Conservation (phyloP, 2,329 filamentous ascomycete species). For the Sporothrix pseudoabietina region DNA sequence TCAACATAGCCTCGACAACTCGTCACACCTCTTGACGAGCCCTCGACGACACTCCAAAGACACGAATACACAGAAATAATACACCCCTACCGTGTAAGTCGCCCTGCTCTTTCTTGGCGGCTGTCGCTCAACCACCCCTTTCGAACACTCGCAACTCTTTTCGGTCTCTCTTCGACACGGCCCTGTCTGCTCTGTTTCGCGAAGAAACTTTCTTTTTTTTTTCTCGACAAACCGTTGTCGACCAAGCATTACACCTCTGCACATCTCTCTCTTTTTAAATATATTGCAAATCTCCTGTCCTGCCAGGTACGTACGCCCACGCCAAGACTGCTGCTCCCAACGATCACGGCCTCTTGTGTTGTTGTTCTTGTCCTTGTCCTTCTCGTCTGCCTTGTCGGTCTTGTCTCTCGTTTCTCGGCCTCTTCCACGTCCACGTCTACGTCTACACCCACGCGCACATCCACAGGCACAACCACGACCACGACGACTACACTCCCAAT, state of each 20-base stretch:
- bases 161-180: not conserved
- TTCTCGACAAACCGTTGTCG: not conserved
- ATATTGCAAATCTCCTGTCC: conserved; percentile 5
- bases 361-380: not conserved
- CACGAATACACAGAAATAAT: not conserved
- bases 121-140: conserved; percentile 13
- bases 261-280: not conserved
- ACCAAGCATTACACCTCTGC: not conserved
- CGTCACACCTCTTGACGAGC: not conserved
- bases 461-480: conserved; percentile 9
- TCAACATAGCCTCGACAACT: not conserved
- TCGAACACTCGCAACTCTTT: not conserved
- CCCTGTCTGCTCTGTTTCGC: not conserved
- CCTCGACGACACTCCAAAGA: not conserved
- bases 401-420: conserved; percentile 18
- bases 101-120: conserved; percentile 19
- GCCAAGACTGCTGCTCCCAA: conserved; percentile 26
- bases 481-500: not conserved
- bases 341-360: not conserved
- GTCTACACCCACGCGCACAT: conserved; percentile 4
- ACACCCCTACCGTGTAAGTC: conserved; percentile 25
- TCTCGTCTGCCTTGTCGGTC: conserved; percentile 12
- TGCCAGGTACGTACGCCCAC: conserved; percentile 31
- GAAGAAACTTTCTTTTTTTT: not conserved
- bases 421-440: conserved; percentile 7